A percentile compares a stretch with the other conserved stretches of the same genome.
Evolutionary conservation across 345 rosid genomes (phyloP).

Genomic region (Populus euphratica): DNA sequence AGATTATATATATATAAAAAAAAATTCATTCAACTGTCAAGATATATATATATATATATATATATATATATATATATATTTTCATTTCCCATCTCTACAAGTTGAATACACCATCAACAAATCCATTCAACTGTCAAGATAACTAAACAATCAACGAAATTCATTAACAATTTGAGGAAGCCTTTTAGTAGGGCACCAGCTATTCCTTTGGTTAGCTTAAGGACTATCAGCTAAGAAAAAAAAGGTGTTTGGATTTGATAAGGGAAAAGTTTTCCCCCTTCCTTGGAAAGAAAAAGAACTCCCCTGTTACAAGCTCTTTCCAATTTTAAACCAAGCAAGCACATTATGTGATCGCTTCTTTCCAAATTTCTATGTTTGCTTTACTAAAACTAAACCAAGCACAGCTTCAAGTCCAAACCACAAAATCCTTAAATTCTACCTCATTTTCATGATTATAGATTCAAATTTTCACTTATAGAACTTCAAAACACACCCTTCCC

Average conservation of each 20-base stretch:
- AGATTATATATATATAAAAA: not conserved
- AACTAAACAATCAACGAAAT: not conserved
- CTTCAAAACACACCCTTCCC: not conserved
- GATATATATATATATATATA: too few relatives aligned
- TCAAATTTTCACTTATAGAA: not conserved
- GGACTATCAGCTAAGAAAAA: not conserved
- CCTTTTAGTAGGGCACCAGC: not conserved
- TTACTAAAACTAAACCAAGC: not conserved
- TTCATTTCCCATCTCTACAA: not conserved
- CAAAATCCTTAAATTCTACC: not conserved
- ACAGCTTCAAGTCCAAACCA: not conserved
- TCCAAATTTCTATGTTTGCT: not conserved
- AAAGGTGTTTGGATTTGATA: not conserved
- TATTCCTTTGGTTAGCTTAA: not conserved
- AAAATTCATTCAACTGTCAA: too few relatives aligned
- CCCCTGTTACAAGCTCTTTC: not conserved
- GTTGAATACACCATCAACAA: not conserved
- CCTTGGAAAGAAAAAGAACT: not conserved
- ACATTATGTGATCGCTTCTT: not conserved
- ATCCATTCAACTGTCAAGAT: not conserved
- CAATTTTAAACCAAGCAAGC: not conserved
- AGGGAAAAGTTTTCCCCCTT: not conserved
- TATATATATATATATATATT: too few relatives aligned
- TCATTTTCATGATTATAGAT: not conserved
- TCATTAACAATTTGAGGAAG: not conserved